Evolutionary conservation across 768 basidiomycete genomes (phyloP).

Genomic region (Suillus subaureus): DNA sequence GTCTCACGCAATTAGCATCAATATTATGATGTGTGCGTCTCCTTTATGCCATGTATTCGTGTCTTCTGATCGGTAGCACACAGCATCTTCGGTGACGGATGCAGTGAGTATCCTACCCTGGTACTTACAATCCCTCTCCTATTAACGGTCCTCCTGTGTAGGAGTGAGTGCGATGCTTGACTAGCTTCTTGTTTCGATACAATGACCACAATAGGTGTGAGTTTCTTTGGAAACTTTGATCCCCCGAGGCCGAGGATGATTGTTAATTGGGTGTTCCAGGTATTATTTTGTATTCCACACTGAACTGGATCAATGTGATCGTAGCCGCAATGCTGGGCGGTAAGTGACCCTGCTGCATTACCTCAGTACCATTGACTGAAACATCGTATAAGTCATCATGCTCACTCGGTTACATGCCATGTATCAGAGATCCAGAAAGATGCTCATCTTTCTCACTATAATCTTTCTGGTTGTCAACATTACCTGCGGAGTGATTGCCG

Average conservation of each 20-base stretch:
- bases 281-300: not conserved
- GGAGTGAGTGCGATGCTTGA: not conserved
- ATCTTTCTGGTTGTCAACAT: not conserved
- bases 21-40: not conserved
- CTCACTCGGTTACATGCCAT: not conserved
- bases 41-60: not conserved
- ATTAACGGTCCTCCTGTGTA: not conserved
- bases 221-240: not conserved
- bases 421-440: not conserved
- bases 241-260: not conserved
- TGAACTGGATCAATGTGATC: not conserved
- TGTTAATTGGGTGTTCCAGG: not conserved
- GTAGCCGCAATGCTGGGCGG: not conserved
- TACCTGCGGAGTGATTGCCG: not conserved
- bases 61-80: not conserved
- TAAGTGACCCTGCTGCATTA: not conserved
- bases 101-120: not conserved
- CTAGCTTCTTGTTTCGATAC: not conserved
- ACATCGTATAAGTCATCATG: not conserved
- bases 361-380: not conserved
- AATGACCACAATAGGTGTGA: not conserved
- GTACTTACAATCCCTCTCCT: not conserved
- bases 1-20: not conserved
- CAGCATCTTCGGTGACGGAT: slow-evolving; percentile 1
- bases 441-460: not conserved